Conservation (phyloP, 1,139 yeast species). For the Magnusiomyces paraingens region DNA sequence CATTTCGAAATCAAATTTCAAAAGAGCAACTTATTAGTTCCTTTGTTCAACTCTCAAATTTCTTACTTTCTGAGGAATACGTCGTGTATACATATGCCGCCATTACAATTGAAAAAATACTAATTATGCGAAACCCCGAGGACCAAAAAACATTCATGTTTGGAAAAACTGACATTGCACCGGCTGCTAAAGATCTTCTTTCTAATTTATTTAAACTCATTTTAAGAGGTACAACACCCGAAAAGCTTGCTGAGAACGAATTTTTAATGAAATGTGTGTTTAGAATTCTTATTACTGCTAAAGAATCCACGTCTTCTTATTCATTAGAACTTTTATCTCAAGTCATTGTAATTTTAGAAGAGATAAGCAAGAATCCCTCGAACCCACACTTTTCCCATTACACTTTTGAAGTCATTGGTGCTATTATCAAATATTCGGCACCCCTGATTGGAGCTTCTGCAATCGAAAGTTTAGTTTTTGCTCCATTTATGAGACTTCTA, state of each 20-base stretch:
- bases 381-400: slow-evolving; percentile 92
- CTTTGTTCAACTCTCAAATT: slow-evolving; percentile 71
- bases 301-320: slow-evolving; percentile 48
- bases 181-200: slow-evolving; percentile 49
- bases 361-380: slow-evolving; percentile 83
- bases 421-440: slow-evolving; percentile 53
- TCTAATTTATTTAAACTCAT: slow-evolving; percentile 62
- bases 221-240: slow-evolving; percentile 60
- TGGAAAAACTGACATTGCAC: slow-evolving; percentile 60
- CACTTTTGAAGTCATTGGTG: slow-evolving; percentile 81
- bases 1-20: slow-evolving; percentile 87
- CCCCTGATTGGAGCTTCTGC: slow-evolving; percentile 30
- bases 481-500: slow-evolving; percentile 59
- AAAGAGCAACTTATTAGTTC: slow-evolving; percentile 75
- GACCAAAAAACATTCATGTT: slow-evolving; percentile 50
- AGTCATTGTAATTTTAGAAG: slow-evolving; percentile 58
- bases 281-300: slow-evolving; percentile 74
- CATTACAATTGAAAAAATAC: slow-evolving; percentile 80
- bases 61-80: slow-evolving; percentile 54
- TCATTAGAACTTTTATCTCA: slow-evolving; percentile 44
- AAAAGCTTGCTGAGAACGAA: slow-evolving; percentile 91
- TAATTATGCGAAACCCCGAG: slow-evolving; percentile 54
- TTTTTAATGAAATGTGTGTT: slow-evolving; percentile 82
- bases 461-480: slow-evolving; percentile 55
- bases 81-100: slow-evolving; percentile 93